phyloP scores from a whole-genome alignment of 2,329 filamentous ascomycete genomes.

The Xylariomycetidae sp. region DNA sequence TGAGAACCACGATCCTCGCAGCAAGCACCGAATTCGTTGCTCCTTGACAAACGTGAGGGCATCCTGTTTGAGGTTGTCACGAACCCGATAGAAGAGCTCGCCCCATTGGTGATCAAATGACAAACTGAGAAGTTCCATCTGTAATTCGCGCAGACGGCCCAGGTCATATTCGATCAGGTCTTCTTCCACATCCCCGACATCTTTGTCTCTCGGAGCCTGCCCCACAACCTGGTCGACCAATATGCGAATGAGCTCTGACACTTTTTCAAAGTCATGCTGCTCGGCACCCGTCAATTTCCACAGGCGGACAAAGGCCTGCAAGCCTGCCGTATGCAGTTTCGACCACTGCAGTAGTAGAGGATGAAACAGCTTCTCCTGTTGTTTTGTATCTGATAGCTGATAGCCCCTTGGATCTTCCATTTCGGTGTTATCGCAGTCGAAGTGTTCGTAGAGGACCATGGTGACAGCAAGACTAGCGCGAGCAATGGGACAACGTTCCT shows the following conservation, averaged over 20 bases:
- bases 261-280: constrained; percentile 85
- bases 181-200: constrained; percentile 83
- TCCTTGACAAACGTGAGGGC: constrained; percentile 96
- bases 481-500: constrained; percentile 80
- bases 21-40: constrained; percentile 83
- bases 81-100: constrained; percentile 81
- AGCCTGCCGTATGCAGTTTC: constrained; percentile 74
- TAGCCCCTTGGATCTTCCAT: constrained; percentile 74
- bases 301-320: constrained; percentile 83
- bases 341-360: constrained; percentile 93
- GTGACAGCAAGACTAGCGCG: constrained; percentile 84
- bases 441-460: constrained; percentile 87
- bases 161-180: constrained; percentile 83
- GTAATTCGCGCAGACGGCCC: constrained; percentile 70
- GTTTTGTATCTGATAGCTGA: constrained; percentile 68
- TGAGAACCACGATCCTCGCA: constrained; percentile 86
- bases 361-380: constrained; percentile 81
- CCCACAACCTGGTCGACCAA: constrained; percentile 87
- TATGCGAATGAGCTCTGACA: constrained; percentile 85
- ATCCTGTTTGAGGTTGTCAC: constrained; percentile 85
- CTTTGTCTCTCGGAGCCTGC: constrained; percentile 72
- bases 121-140: constrained; percentile 88
- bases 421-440: constrained; percentile 83
- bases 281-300: constrained; percentile 90
- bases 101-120: constrained; percentile 96